Base-by-base conservation (phyloP, 2,329 filamentous ascomycete species). In the Pseudocercospora fijiensis region DNA sequence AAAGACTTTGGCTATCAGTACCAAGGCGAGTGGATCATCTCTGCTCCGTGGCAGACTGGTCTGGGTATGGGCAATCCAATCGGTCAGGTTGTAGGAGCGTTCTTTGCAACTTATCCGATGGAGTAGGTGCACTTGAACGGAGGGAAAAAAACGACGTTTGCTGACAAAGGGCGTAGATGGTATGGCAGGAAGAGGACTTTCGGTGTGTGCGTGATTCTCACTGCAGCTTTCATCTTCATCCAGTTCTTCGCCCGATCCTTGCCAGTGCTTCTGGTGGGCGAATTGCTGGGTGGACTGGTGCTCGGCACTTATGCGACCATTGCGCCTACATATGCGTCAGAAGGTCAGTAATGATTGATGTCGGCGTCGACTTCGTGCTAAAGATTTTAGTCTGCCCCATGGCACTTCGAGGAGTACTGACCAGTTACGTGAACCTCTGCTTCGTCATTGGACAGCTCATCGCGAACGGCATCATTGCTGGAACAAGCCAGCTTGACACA, bases 401-500 rank as follows among this genome's bases (percentile, higher is more conserved):
- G 28, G 81, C 82, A 0, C 79, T 88, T 43, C 81, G 86, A 27
- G 84, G 83, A 27, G 80, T 84, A 51, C 75, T 87, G 22, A 87
- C 85, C 0, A 83, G 82, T 33, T 88, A 83, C 62, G 83, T 87
- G 62, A 88, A 87, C 69, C 76, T 88, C 41, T 87, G 85, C 70
- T 88, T 86, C 74, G 85, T 86, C 47, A 85, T 85, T 18, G 86
- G 86, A 0, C 85, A 88, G 70, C 78, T 88, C 4, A 76, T 88
- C 2, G 84, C 76, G 11, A 78, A 77, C 27, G 77, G 77, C 4
- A 73, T 79, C 1, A 75, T 76, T 10, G 75, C 74, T 7, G 77
- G 74, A 1, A 76, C 76, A 2, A 74, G 68, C 8, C 61, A 65
- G 16, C 65, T 72, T 1, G 66, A 70, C 26, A 69, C 61, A 27